phyloP scores from a whole-genome alignment of 2,329 filamentous ascomycete species.

The Atkinsonella hypoxylon region DNA sequence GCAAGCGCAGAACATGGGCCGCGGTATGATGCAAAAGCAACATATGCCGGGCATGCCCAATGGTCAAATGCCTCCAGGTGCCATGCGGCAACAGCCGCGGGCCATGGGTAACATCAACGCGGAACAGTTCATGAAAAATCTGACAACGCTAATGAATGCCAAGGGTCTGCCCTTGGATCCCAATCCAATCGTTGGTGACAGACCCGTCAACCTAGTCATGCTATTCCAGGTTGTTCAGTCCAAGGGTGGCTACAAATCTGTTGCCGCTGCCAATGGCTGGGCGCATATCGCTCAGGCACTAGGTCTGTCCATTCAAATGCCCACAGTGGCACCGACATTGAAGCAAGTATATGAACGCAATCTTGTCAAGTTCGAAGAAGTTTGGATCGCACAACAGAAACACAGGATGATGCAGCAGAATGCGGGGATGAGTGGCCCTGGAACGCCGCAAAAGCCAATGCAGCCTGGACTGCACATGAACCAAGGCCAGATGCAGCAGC shows the following conservation, averaged over 20 bases:
- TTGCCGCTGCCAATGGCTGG: constrained; percentile 64
- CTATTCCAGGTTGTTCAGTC: constrained; percentile 64
- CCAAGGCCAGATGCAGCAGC: constrained; percentile 22
- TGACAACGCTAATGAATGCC: constrained; percentile 66
- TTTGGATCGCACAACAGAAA: constrained; percentile 45
- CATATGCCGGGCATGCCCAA: constrained; percentile 38
- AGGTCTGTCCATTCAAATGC: constrained; percentile 51
- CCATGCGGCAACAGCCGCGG: constrained; percentile 38
- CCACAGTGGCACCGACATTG: constrained; percentile 57
- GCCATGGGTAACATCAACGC: constrained; percentile 36
- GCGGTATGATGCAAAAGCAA: constrained; percentile 42
- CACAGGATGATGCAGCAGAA: constrained; percentile 38
- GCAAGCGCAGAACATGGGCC: constrained; percentile 33
- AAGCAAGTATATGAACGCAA: constrained; percentile 65
- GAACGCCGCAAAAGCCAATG: constrained; percentile 23
- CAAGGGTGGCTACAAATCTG: constrained; percentile 67
- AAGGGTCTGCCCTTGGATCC: constrained; percentile 63
- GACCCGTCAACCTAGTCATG: constrained; percentile 60
- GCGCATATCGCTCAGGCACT: constrained; percentile 54
- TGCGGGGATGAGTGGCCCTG: constrained; percentile 8
- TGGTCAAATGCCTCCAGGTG: constrained; percentile 40
- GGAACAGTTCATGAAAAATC: constrained; percentile 63
- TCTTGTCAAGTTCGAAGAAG: constrained; percentile 64
- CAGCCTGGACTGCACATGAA: constrained; percentile 24
- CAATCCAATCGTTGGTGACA: constrained; percentile 61